Base-by-base conservation (phyloP, 75 land plant genomes). In the Picea glauca region DNA sequence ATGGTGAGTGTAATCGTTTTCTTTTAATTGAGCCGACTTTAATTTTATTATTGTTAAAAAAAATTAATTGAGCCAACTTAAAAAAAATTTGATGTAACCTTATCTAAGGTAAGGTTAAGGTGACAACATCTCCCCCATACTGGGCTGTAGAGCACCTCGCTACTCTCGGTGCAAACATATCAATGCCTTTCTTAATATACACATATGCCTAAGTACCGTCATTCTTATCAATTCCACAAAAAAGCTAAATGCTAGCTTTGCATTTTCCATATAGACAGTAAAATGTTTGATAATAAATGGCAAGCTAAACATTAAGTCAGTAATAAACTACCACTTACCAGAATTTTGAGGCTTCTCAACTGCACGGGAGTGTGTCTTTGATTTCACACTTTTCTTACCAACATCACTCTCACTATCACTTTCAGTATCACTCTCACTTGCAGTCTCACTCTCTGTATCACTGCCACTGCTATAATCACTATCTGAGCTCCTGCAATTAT, bases 381-480 rank as follows among this genome's bases (percentile, higher is more conserved):
- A 60, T 59, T 87, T 90, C 17, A 58, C 67, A 65, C 72, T 57
- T 60, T 43, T 63, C 7, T 62, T 78, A n/a, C 61, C 68, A 46
- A 13, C 72, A 77, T 91, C 83, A 74, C 74, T 85, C 17, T 81
- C 84, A 21, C 72, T 82, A 59, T 83, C 84, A 63, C 83, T 80
- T 18, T 86, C 91, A 75, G 86, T 82, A 60, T 83, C 83, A 68
- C 86, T 78, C 46, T 58, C 85, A 82, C 90, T 90, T 6, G 77
- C 35, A 73, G 83, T 86, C 32, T 88, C 89, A 78, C 87, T 89
- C 0, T 75, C 85, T 15, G 78, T 54, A 64, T 88, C 91, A 75
- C 80, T 87, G 13, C 85, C 91, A 86, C 82, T 89, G 9, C 84
- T 83, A 77, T 70, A 76, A 58, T 84, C 75, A 74, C 89, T 90